Evolutionary conservation across 1,284 basidiomycete genomes (phyloP).

Genomic region (Ganoderma boninense): DNA sequence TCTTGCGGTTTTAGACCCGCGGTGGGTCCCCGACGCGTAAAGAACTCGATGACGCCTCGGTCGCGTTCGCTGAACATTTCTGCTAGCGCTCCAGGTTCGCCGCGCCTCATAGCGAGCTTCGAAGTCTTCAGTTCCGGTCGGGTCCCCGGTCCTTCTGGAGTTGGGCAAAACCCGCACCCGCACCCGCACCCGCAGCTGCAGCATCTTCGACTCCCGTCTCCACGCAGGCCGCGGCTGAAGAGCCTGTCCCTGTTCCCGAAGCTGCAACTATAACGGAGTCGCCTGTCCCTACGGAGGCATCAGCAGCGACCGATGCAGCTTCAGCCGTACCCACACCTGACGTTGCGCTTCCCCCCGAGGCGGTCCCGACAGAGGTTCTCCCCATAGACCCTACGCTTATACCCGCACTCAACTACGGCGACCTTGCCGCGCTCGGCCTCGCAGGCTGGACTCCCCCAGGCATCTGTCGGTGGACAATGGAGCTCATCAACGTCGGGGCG

Average conservation of each 20-base stretch:
- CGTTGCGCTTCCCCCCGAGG: slow-evolving; percentile 16
- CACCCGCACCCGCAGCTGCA: slow-evolving; percentile 6
- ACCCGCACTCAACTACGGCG: slow-evolving; percentile 73
- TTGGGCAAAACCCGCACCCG: slow-evolving; percentile 32
- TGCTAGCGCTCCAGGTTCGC: slow-evolving; percentile 2
- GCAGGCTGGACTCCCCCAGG: slow-evolving; percentile 62
- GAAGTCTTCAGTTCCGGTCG: slow-evolving; percentile 16
- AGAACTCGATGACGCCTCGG: not conserved
- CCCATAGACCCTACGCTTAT: slow-evolving; percentile 24
- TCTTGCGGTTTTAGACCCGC: too few relatives aligned
- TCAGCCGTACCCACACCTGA: slow-evolving; percentile 22
- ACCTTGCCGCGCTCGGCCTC: slow-evolving; percentile 82
- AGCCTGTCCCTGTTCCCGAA: not conserved
- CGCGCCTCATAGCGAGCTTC: slow-evolving; percentile 6
- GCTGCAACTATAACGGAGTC: not conserved
- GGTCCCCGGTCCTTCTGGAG: slow-evolving; percentile 34
- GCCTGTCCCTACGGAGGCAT: slow-evolving; percentile 8
- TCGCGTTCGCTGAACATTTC: not conserved
- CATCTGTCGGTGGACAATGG: slow-evolving; percentile 59
- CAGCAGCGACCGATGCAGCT: slow-evolving; percentile 22
- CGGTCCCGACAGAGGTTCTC: slow-evolving; percentile 16
- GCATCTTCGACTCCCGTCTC: not conserved
- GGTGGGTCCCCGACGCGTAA: too few relatives aligned
- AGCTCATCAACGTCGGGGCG: slow-evolving; percentile 77
- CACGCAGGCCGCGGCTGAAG: not conserved